A percentile compares a stretch with the other conserved stretches of the same genome.
phyloP scores from a whole-genome alignment of 768 basidiomycete species.

The Tephrocybe sp. region DNA sequence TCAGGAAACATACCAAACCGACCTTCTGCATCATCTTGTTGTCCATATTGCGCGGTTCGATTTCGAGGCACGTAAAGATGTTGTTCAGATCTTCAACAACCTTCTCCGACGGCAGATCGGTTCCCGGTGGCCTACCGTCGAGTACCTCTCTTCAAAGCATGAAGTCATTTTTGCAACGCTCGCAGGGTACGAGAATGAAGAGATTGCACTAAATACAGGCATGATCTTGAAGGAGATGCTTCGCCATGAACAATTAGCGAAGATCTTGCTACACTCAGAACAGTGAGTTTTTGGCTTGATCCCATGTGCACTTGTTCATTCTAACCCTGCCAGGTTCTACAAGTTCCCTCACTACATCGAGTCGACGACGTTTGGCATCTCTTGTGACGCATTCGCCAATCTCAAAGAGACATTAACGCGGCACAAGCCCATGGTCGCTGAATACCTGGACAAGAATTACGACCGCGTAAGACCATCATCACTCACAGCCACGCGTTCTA shows the following conservation, averaged over 20 bases:
- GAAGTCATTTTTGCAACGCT: slow-evolving; percentile 79
- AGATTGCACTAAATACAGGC: slow-evolving; percentile 94
- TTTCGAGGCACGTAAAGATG: slow-evolving; percentile 89
- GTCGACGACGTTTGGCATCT: slow-evolving; percentile 95
- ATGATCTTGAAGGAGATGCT: slow-evolving; percentile 98
- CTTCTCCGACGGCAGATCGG: slow-evolving; percentile 91
- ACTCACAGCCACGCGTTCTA: background rate
- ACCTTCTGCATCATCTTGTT: slow-evolving; percentile 80
- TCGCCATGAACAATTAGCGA: slow-evolving; percentile 85
- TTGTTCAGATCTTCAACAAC: slow-evolving; percentile 86
- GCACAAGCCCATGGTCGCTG: slow-evolving; percentile 97
- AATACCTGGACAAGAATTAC: slow-evolving; percentile 95
- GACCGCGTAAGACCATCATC: slow-evolving; percentile 66
- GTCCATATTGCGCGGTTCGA: slow-evolving; percentile 84
- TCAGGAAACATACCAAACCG: slow-evolving; percentile 92
- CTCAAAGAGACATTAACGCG: slow-evolving; percentile 96
- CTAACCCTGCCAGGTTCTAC: slow-evolving; percentile 69
- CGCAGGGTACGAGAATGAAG: slow-evolving; percentile 92
- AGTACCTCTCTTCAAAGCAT: slow-evolving; percentile 78
- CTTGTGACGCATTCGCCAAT: slow-evolving; percentile 96
- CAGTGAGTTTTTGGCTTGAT: slow-evolving; percentile 58
- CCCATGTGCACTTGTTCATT: background rate
- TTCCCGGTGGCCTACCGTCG: slow-evolving; percentile 91
- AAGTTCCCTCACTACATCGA: slow-evolving; percentile 96
- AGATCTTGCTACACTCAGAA: slow-evolving; percentile 89